Percentiles rank a stretch among this genome's conserved stretches.
Conservation (phyloP, 2,329 filamentous ascomycete species). For the Aspergillus puulaauensis region DNA sequence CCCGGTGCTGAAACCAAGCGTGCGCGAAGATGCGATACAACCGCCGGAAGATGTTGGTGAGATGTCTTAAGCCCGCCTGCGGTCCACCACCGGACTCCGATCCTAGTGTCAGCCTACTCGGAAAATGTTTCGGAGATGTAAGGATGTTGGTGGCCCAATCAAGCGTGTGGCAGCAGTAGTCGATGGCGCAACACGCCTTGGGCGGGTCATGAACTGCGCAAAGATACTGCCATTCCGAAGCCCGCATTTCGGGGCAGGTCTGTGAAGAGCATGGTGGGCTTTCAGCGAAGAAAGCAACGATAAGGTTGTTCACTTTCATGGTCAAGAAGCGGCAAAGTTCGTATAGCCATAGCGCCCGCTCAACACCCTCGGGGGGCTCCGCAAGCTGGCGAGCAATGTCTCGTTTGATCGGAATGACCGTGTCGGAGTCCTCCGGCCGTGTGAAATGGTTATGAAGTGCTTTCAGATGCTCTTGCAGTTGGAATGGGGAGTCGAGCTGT, state of each 20-base stretch:
- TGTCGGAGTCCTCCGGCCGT: conserved; percentile 56
- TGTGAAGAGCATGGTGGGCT: conserved; percentile 80
- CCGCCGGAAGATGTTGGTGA: conserved; percentile 92
- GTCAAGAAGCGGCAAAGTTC: conserved; percentile 96
- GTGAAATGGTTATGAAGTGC: conserved; percentile 84
- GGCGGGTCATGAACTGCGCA: conserved; percentile 96
- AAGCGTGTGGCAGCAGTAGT: conserved; percentile 98
- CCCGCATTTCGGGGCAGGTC: conserved; percentile 97
- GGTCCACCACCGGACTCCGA: conserved; percentile 42
- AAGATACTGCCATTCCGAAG: conserved; percentile 97
- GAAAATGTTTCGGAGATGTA: conserved; percentile 92
- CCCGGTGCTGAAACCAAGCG: conserved; percentile 96
- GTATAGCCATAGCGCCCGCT: conserved; percentile 92
- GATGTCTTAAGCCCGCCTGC: conserved; percentile 57
- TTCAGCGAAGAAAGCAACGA: conserved; percentile 91
- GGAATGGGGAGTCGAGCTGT: conserved; percentile 94
- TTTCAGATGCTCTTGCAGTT: conserved; percentile 94
- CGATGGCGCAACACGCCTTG: conserved; percentile 95
- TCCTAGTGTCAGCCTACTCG: conserved; percentile 71
- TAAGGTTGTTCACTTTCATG: conserved; percentile 87
- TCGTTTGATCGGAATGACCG: conserved; percentile 71
- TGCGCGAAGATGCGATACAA: conserved; percentile 97
- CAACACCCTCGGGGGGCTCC: conserved; percentile 75
- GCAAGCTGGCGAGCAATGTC: conserved; percentile 74
- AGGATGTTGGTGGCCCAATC: conserved; percentile 97